Evolutionary conservation across 768 basidiomycete genomes (phyloP), one percentile per base, ranked within the genome.

Genomic region (Coprinopsis marcescibilis): DNA sequence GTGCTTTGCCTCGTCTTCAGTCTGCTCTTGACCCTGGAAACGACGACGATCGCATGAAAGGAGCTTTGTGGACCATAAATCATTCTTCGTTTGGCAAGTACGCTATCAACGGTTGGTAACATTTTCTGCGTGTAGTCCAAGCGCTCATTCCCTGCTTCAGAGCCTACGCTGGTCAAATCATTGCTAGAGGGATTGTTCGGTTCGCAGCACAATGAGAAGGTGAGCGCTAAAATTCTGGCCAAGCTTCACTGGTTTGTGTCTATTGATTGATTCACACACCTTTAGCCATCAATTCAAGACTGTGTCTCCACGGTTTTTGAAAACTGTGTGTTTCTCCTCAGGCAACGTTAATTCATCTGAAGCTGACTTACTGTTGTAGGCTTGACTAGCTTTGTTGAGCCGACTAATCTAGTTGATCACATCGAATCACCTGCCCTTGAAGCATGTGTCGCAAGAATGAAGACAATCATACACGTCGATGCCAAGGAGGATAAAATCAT

Each of bases 41-140:
- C 15, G 89, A 93, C 30, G 88, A 89, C 55, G 89, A 91, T 60
- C 76, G 85, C n/a, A 89, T 92, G 82, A 94, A 96, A 67, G 92
- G 92, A 8, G 87, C 89, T 2, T 64, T 92, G 15, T 91, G 88
- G 79, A 82, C 84, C 3, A 59, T 91, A 24, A 83, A 86, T 56
- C 68, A 72, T 7, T 69, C 80, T 8, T 69, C 71, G 3, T 81
- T 90, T 52, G 83, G 85, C 45, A 72, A 69, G 59, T 77, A 75
- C 60, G 76, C 75, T 1, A 63, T 73, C 10, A 63, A 67, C 46
- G 75, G 75, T 76, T 50, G 43, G 66, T 55, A 7, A 15, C 0
- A 14, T 32, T 8, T 10, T 20, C 27, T 23, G 23, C 17, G n/a
- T 8, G 4, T 17, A 15, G 34, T 29, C 15, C 34, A n/a, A 20